Evolutionary conservation across 306 rosid species (phyloP).

Genomic region (Cotoneaster glaucophyllus): DNA sequence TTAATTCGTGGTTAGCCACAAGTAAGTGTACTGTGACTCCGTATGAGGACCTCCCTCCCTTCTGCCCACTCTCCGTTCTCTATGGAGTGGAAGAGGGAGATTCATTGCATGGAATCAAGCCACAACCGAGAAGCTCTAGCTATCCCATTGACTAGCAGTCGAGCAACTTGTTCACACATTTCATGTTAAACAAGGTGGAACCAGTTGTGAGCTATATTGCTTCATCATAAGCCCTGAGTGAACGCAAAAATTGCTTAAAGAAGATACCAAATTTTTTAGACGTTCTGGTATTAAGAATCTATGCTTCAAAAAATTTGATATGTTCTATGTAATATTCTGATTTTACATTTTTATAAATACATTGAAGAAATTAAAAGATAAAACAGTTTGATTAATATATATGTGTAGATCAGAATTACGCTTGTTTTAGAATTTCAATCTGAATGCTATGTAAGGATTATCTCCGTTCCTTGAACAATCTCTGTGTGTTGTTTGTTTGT

Average conservation of each 20-base stretch:
- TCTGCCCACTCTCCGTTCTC: too few relatives aligned
- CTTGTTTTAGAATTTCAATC: not conserved
- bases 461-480: not conserved
- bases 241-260: not conserved
- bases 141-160: not conserved
- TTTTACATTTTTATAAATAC: not conserved
- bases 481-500: not conserved
- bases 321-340: not conserved
- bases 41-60: too few relatives aligned
- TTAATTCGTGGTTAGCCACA: too few relatives aligned
- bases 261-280: too few relatives aligned
- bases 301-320: not conserved
- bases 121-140: too few relatives aligned
- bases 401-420: too few relatives aligned
- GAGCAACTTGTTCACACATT: not conserved
- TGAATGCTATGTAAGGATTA: not conserved
- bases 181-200: not conserved
- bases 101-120: too few relatives aligned
- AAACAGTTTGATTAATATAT: too few relatives aligned
- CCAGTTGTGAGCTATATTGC: not conserved
- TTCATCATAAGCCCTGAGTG: not conserved
- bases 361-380: too few relatives aligned
- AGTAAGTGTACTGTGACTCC: too few relatives aligned
- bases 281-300: not conserved
- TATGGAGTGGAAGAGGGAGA: too few relatives aligned